Conservation (phyloP, 495 filamentous ascomycete species). For the Durotheca rogersii region DNA sequence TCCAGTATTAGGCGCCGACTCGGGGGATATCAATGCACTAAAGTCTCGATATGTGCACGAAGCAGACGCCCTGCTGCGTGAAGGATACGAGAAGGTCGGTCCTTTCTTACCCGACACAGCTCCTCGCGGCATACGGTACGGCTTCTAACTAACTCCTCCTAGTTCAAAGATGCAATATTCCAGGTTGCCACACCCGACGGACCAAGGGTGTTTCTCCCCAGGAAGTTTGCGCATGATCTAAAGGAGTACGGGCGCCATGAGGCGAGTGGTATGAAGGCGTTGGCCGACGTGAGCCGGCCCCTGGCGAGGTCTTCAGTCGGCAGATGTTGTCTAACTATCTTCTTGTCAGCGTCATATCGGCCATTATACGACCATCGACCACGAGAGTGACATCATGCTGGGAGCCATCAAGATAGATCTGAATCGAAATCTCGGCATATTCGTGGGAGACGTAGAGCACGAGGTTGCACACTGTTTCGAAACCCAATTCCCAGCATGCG, state of each 20-base stretch:
- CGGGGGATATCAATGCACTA: slow-evolving; percentile 13
- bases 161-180: slow-evolving; percentile 39
- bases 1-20: slow-evolving; percentile 23
- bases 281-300: slow-evolving; percentile 10
- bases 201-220: slow-evolving; percentile 46
- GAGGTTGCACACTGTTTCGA: slow-evolving; percentile 42
- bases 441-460: slow-evolving; percentile 41
- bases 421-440: slow-evolving; percentile 45
- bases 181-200: slow-evolving; percentile 40
- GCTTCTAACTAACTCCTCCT: neutral
- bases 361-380: slow-evolving; percentile 39
- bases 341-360: slow-evolving; percentile 42
- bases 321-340: slow-evolving; percentile 33
- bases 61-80: slow-evolving; percentile 30
- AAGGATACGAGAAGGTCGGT: slow-evolving; percentile 29
- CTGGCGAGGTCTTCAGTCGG: slow-evolving; percentile 11
- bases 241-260: slow-evolving; percentile 45
- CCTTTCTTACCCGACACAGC: neutral
- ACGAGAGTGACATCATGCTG: slow-evolving; percentile 37
- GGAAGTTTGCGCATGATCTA: slow-evolving; percentile 47
- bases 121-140: neutral
- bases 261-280: slow-evolving; percentile 42
- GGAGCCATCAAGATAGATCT: slow-evolving; percentile 47
- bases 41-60: slow-evolving; percentile 29
- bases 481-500: slow-evolving; percentile 39